These are phyloP conservation scores for Phytophthora constricta DNA, from an alignment of 352 stramenopile genomes.

Conservation along the genomic window DNA sequence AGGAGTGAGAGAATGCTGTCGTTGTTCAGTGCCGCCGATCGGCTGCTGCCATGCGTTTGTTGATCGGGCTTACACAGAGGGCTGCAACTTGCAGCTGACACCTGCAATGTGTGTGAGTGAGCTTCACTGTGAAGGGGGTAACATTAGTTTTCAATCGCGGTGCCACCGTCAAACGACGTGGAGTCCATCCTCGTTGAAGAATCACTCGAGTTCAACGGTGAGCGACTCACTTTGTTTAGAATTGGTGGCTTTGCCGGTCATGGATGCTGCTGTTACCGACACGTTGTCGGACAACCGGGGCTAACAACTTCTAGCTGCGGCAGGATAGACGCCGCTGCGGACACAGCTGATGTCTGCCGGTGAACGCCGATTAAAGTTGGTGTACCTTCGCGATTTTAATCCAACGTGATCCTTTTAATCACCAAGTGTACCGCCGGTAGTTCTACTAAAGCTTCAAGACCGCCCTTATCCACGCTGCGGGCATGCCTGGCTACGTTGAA, in stretches of 20 bases:
- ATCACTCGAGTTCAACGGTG: slow-evolving; percentile 18
- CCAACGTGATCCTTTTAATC: background rate
- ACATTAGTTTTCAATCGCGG: slow-evolving; percentile 22
- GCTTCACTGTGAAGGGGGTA: slow-evolving; percentile 26
- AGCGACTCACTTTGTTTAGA: slow-evolving; percentile 1
- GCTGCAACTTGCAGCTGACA: slow-evolving; percentile 9
- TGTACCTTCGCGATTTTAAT: background rate
- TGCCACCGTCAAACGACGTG: slow-evolving; percentile 16
- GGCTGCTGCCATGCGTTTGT: background rate
- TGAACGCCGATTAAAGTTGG: background rate
- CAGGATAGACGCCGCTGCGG: no score
- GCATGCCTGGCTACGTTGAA: slow-evolving; percentile 23
- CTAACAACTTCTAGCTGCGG: no score
- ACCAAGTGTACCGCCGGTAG: background rate
- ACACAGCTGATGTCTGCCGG: no score
- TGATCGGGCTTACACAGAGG: background rate
- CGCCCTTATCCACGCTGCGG: background rate
- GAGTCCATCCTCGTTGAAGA: slow-evolving; percentile 40
- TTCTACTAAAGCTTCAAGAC: slow-evolving; percentile 19
- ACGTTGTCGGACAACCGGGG: no score
- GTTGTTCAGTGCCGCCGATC: background rate
- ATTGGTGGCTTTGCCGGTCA: background rate
- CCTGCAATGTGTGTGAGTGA: slow-evolving; percentile 14
- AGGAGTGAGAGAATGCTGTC: slow-evolving; percentile 25
- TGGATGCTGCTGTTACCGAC: background rate